Evolutionary conservation across 176 grass and related monocot species (phyloP).

Genomic region (Aegilops umbellulata): DNA sequence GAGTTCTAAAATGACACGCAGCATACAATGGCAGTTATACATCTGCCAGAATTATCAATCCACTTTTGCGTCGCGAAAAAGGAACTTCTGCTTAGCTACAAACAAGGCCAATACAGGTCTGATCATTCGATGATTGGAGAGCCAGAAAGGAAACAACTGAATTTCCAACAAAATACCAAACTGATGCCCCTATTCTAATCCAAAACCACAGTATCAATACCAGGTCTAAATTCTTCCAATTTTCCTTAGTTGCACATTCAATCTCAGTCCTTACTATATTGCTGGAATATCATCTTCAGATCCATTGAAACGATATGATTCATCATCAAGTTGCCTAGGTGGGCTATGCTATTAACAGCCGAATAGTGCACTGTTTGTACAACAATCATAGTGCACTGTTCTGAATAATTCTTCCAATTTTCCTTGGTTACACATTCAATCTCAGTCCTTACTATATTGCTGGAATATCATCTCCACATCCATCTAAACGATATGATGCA

Average conservation of each 20-base stretch:
- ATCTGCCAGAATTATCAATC: not conserved
- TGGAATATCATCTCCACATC: not conserved
- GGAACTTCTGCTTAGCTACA: not conserved
- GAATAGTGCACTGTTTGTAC: not conserved
- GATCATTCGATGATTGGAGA: not conserved
- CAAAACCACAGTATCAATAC: not conserved
- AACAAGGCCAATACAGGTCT: not conserved
- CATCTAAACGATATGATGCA: not conserved
- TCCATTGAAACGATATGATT: not conserved
- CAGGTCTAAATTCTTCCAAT: not conserved
- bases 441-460: not conserved
- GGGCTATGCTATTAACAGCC: not conserved
- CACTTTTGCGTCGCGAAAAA: not conserved
- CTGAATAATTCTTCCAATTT: not conserved
- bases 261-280: not conserved
- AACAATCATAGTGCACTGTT: not conserved
- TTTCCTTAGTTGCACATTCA: slow-evolving; percentile 5
- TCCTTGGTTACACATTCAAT: slow-evolving; percentile 8
- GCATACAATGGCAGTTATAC: not conserved
- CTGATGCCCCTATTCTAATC: not conserved
- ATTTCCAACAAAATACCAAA: not conserved
- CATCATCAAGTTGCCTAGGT: not conserved
- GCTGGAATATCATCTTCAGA: not conserved
- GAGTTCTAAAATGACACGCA: not conserved
- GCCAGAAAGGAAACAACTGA: not conserved